Percentiles rank a stretch among this genome's conserved stretches.
phyloP scores from a whole-genome alignment of 1,284 basidiomycete species.

The Ceratobasidium sp. region DNA sequence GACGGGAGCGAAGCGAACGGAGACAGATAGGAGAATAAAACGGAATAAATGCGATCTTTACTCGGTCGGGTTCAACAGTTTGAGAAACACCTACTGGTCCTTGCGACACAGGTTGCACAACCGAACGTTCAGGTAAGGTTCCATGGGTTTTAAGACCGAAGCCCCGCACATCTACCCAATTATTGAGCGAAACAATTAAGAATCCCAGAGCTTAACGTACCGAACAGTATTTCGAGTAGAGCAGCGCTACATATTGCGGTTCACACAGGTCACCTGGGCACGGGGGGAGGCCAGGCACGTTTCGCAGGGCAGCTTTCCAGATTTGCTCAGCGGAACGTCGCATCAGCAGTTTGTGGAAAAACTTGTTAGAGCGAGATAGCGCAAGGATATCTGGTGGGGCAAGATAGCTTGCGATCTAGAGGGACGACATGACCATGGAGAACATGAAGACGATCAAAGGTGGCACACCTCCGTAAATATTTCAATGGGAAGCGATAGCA shows the following conservation, averaged over 20 bases:
- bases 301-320: slow-evolving; percentile 6
- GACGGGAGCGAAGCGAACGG: neutral
- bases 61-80: neutral
- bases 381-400: neutral
- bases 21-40: neutral
- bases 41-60: no score
- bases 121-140: neutral
- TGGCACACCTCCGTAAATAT: neutral
- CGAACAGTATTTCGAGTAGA: slow-evolving; percentile 16
- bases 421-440: neutral
- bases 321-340: neutral
- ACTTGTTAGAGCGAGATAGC: neutral
- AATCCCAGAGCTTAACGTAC: neutral
- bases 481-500: neutral
- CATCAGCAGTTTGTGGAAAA: slow-evolving; percentile 12
- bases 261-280: neutral
- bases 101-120: neutral
- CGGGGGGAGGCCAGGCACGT: slow-evolving; percentile 10
- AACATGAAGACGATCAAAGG: neutral
- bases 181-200: neutral
- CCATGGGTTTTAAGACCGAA: neutral
- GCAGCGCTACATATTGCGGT: slow-evolving; percentile 14
- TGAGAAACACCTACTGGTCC: neutral
- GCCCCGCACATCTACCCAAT: neutral
- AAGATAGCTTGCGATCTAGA: slow-evolving; percentile 18